phyloP scores from a whole-genome alignment of 768 basidiomycete species.

The Suillus spraguei region DNA sequence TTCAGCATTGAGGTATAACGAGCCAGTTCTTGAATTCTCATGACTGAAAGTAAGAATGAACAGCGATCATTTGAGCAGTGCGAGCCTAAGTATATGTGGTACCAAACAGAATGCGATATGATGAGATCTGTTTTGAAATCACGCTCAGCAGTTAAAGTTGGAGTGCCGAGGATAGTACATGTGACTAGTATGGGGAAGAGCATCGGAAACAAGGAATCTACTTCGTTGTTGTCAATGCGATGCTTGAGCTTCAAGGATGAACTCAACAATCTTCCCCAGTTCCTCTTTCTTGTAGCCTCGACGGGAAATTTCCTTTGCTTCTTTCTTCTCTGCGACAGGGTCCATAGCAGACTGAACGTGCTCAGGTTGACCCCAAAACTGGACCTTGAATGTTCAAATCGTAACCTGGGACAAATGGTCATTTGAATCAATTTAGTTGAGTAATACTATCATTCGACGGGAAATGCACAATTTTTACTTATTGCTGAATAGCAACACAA shows the following conservation, averaged over 20 bases:
- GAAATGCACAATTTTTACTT: no score
- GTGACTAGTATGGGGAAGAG: background rate
- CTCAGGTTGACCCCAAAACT: no score
- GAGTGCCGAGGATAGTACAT: background rate
- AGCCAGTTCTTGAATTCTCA: background rate
- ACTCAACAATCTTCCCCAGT: background rate
- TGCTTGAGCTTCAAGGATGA: background rate
- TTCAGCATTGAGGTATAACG: background rate
- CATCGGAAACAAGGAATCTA: background rate
- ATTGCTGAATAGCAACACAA: no score
- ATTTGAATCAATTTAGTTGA: no score
- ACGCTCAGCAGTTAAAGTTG: background rate
- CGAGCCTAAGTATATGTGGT: background rate
- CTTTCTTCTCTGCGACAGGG: background rate
- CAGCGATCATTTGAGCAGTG: background rate
- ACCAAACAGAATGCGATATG: background rate
- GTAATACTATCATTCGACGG: no score
- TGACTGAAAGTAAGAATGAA: background rate
- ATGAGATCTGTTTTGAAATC: no score
- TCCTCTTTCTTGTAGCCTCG: background rate
- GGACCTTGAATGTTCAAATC: no score
- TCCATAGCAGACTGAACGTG: background rate
- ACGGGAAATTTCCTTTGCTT: background rate
- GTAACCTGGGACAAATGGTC: no score
- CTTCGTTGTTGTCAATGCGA: background rate